Percentiles rank a stretch among this genome's conserved stretches.
Conservation (phyloP, 78 protist genomes). For the Trichosphaerium sp. region DNA sequence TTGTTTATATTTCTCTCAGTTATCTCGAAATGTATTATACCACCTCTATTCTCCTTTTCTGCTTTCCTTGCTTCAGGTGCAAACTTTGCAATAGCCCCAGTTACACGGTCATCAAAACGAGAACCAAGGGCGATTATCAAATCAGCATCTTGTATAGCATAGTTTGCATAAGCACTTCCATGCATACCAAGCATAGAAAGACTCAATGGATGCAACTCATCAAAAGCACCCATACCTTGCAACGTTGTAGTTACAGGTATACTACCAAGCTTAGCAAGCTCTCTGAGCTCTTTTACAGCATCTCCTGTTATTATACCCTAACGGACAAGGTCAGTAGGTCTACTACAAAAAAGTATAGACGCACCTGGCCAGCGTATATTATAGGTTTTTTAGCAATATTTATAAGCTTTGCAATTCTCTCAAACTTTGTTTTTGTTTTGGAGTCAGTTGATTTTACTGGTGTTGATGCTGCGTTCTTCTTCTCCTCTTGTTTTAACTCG, state of each 20-base stretch:
- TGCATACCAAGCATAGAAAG: conserved; percentile 60
- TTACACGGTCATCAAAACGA: conserved; percentile 54
- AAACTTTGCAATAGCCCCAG: conserved; percentile 24
- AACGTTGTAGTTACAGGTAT: conserved; percentile 66
- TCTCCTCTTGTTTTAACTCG: too few relatives aligned
- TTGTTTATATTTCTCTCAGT: conserved; percentile 14
- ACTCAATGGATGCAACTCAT: conserved; percentile 23
- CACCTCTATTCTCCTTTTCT: conserved; percentile 26
- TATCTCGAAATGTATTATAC: conserved; percentile 53
- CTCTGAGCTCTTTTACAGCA: not conserved
- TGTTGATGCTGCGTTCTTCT: not conserved
- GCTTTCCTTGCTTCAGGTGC: conserved; percentile 48
- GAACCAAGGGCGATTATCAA: conserved; percentile 45
- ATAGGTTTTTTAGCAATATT: conserved; percentile 33
- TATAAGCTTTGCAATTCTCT: conserved; percentile 23
- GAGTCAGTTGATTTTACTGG: not conserved
- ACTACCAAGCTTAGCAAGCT: conserved; percentile 15
- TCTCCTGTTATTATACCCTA: conserved; percentile 12
- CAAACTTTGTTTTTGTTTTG: not conserved
- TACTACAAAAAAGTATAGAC: too few relatives aligned
- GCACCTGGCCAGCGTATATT: conserved; percentile 52
- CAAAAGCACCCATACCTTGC: conserved; percentile 47
- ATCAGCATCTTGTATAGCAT: conserved; percentile 38
- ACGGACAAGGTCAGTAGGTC: too few relatives aligned
- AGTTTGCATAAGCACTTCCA: conserved; percentile 51